Percentiles rank a stretch among this genome's conserved stretches.
These are phyloP conservation scores for Talaromyces sp. DNA, from an alignment of 2,329 filamentous ascomycete species.

Conservation along the genomic window DNA sequence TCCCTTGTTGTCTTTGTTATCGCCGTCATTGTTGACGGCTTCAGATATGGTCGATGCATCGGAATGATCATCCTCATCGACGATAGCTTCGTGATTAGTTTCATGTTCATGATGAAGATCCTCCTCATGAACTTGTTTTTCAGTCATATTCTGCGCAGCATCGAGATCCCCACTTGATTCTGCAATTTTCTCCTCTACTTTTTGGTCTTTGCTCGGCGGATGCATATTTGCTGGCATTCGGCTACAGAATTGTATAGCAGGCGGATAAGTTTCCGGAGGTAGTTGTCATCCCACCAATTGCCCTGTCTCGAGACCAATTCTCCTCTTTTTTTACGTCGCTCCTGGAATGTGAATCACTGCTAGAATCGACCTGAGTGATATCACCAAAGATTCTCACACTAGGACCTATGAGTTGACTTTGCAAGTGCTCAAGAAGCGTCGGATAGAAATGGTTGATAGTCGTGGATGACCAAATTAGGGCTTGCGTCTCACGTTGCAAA, in stretches of 20 bases:
- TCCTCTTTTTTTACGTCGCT: background rate
- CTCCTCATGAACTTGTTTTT: background rate
- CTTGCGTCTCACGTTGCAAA: background rate
- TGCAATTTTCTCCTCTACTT: background rate
- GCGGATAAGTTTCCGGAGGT: constrained; percentile 11
- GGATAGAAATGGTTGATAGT: background rate
- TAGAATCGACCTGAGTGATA: background rate
- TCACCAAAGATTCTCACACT: too few relatives aligned
- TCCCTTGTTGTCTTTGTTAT: constrained; percentile 21
- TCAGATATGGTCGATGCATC: constrained; percentile 13
- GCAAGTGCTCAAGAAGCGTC: background rate
- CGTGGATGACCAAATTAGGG: constrained; percentile 1
- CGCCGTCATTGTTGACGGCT: constrained; percentile 15
- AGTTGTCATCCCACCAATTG: background rate
- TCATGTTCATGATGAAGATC: background rate
- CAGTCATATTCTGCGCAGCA: background rate
- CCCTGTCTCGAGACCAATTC: background rate
- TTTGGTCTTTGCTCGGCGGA: background rate
- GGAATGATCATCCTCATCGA: constrained; percentile 4
- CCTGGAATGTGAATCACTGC: background rate
- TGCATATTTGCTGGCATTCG: constrained; percentile 4
- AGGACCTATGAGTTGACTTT: background rate
- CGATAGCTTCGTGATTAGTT: background rate
- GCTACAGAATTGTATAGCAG: background rate
- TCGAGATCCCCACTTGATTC: background rate